These are phyloP conservation scores for Entelexis sorbosivorans DNA, from an alignment of 1,139 yeast species.

Conservation along the genomic window DNA sequence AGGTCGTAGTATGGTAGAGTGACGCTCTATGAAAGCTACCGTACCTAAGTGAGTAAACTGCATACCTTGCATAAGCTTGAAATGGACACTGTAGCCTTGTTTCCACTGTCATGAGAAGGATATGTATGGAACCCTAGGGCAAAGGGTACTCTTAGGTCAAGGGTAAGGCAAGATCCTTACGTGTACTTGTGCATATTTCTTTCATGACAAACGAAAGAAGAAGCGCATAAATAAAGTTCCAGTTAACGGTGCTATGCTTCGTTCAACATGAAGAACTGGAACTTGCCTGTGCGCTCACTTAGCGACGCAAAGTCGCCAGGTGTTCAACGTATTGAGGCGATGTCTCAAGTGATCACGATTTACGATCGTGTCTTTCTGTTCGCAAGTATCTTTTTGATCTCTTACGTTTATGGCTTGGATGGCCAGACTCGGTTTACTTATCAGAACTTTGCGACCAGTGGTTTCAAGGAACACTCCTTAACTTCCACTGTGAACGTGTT, in stretches of 20 bases:
- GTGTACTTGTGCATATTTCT: background rate
- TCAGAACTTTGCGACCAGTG: slow-evolving; percentile 46
- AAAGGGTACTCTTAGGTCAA: no score
- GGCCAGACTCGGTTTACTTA: slow-evolving; percentile 42
- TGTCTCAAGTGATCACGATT: slow-evolving; percentile 4
- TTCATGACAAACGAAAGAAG: background rate
- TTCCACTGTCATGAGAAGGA: no score
- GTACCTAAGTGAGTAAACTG: no score
- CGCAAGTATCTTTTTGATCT: slow-evolving; percentile 45
- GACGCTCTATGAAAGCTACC: no score
- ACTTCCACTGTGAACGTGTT: slow-evolving; percentile 56
- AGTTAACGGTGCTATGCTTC: background rate
- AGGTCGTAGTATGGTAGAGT: no score
- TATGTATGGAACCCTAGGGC: no score
- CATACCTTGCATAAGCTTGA: no score
- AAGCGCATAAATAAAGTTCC: background rate
- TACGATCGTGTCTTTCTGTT: slow-evolving; percentile 36
- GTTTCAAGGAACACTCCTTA: slow-evolving; percentile 49
- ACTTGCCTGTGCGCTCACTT: background rate
- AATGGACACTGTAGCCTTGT: no score
- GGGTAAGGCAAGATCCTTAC: background rate
- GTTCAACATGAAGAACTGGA: background rate
- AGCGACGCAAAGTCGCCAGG: slow-evolving; percentile 6
- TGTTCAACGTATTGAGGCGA: slow-evolving; percentile 3
- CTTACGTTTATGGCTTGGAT: slow-evolving; percentile 61